Evolutionary conservation across 2,329 filamentous ascomycete species (phyloP), one percentile per base, ranked within the genome.

Genomic region (Stachybotrys elegans): DNA sequence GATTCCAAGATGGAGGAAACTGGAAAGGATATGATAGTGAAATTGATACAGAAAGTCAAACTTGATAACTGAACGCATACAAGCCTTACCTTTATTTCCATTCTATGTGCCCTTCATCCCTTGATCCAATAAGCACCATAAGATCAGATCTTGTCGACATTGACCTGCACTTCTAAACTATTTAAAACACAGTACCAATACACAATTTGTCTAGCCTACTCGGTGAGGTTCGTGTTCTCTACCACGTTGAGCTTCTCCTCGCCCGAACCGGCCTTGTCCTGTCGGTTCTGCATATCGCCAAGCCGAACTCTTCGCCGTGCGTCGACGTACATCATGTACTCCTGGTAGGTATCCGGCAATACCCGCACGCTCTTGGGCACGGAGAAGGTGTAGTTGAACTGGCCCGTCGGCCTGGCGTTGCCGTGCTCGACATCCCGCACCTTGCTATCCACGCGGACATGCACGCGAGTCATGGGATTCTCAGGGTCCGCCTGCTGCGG

Each of bases 261-360:
- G 1, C 43, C 31, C 4, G 25, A 46, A 1, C 42, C 20, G 17
- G 37, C 48, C 6, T 42, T 23, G 20, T 56, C 51, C 14, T 54
- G 45, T 20, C 47, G 46, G 11, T 49, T 39, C 19, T 56, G 53
- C 19, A 43, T 47, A 11, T 58, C 56, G 3, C 54, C 53, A 16
- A 53, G 9, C 8, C 35, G 54, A 4, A 60, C 58, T 42, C 58
- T 52, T 40, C 58, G 51, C 31, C 51, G 49, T 2, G 58, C 58
- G 51, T 60, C 58, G 11, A 58, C 52, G 22, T 57, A 60, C 9
- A 60, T 53, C 57, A 60, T 60, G 6, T 57, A 58, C 50, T 60
- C 58, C 14, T 58, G 51, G 43, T 60, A 60, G 1, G 56, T 58
- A 34, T 59, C 48, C 2, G 58, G 58, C 31, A 60, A 41, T 12